A percentile compares a stretch with the other conserved stretches of the same genome.
These are phyloP conservation scores for Biscogniauxia marginata DNA, from an alignment of 2,329 filamentous ascomycete genomes.

Conservation along the genomic window DNA sequence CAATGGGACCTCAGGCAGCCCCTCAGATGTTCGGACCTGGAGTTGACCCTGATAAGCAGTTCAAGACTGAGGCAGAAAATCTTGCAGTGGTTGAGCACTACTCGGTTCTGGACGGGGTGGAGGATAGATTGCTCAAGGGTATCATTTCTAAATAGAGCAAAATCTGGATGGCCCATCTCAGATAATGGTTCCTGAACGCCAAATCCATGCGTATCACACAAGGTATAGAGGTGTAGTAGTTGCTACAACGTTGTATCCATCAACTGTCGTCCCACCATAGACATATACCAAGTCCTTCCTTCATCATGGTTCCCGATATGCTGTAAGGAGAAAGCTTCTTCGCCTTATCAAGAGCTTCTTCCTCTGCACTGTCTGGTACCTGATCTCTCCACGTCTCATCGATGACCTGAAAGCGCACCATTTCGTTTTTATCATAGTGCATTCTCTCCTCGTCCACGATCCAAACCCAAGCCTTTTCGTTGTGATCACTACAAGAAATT, in stretches of 20 bases:
- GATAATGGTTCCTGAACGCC: conserved; percentile 12
- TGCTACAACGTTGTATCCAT: not conserved
- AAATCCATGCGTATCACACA: conserved; percentile 3
- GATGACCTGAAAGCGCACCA: conserved; percentile 81
- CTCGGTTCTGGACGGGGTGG: conserved; percentile 84
- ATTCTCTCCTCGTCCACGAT: conserved; percentile 69
- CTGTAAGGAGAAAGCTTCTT: conserved; percentile 66
- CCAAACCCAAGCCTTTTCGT: conserved; percentile 84
- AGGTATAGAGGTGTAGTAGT: not conserved
- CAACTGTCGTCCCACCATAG: conserved; percentile 57
- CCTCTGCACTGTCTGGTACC: conserved; percentile 65
- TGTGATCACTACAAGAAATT: conserved; percentile 57
- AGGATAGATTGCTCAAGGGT: conserved; percentile 73
- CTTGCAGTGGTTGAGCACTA: conserved; percentile 92
- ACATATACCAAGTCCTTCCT: conserved; percentile 60
- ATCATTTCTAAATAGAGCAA: conserved; percentile 38
- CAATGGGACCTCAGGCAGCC: conserved; percentile 65
- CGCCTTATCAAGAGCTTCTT: conserved; percentile 54
- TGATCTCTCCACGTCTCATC: conserved; percentile 91
- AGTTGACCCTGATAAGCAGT: conserved; percentile 94
- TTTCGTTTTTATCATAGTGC: conserved; percentile 88
- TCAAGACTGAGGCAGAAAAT: conserved; percentile 90
- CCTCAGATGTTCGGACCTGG: conserved; percentile 83
- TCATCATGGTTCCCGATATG: conserved; percentile 64
- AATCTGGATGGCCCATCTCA: conserved; percentile 2